Percentiles rank a stretch among this genome's conserved stretches.
Conservation (phyloP, 2,329 filamentous ascomycete species). For the Colletotrichum magnum region DNA sequence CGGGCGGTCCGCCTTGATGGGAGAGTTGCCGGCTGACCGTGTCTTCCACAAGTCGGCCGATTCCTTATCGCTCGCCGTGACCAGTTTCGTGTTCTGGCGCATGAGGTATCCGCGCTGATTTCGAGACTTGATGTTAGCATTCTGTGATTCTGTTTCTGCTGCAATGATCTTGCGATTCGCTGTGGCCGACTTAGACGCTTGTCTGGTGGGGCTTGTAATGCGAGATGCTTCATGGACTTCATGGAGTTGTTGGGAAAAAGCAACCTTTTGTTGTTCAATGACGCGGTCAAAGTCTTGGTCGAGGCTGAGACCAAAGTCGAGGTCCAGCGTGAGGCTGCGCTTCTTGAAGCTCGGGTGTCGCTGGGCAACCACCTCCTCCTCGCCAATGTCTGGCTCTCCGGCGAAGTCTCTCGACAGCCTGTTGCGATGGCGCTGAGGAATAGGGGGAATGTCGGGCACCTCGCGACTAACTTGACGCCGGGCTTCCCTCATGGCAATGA, state of each 20-base stretch:
- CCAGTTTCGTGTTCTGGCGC: slow-evolving; percentile 98
- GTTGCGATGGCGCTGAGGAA: slow-evolving; percentile 72
- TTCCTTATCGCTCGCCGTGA: slow-evolving; percentile 88
- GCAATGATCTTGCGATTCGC: slow-evolving; percentile 4
- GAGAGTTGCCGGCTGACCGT: slow-evolving; percentile 77
- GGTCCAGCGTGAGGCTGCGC: slow-evolving; percentile 84
- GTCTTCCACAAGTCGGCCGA: slow-evolving; percentile 67
- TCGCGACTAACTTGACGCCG: slow-evolving; percentile 88
- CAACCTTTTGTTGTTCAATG: slow-evolving; percentile 97
- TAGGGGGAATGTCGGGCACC: slow-evolving; percentile 70
- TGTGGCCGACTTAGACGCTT: slow-evolving; percentile 57
- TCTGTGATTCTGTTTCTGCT: slow-evolving; percentile 44
- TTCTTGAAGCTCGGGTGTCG: slow-evolving; percentile 83
- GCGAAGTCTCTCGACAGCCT: slow-evolving; percentile 66
- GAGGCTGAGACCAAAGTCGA: slow-evolving; percentile 87
- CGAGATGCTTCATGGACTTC: slow-evolving; percentile 41
- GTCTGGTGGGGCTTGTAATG: slow-evolving; percentile 53
- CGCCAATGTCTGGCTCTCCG: slow-evolving; percentile 51
- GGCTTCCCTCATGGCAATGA: slow-evolving; percentile 87
- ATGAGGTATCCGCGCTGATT: slow-evolving; percentile 97
- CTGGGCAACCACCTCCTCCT: slow-evolving; percentile 65
- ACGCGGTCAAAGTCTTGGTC: slow-evolving; percentile 95
- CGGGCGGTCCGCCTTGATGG: slow-evolving; percentile 82
- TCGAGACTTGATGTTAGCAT: slow-evolving; percentile 75
- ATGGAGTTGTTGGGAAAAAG: slow-evolving; percentile 58